Evolutionary conservation across 148 eudicot genomes (phyloP).

Genomic region (Nepenthes mirabilis): DNA sequence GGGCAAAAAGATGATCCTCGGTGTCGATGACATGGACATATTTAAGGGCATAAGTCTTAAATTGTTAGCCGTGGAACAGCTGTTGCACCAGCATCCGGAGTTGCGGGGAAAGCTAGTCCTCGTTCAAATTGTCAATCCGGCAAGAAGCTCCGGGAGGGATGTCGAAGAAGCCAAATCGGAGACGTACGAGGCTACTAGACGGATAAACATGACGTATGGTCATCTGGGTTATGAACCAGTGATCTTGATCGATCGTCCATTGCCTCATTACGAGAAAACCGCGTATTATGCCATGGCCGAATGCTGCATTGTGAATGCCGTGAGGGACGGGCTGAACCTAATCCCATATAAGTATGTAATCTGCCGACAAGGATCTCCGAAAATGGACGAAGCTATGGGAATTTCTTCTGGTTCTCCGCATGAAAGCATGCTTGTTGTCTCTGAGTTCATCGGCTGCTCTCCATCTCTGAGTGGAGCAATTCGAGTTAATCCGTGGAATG

Average conservation of each 20-base stretch:
- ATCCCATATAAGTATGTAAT: constrained; percentile 58
- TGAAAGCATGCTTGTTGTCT: constrained; percentile 53
- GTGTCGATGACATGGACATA: constrained; percentile 80
- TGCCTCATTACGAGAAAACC: constrained; percentile 43
- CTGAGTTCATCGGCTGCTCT: constrained; percentile 71
- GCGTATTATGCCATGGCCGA: constrained; percentile 70
- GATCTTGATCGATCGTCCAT: constrained; percentile 37
- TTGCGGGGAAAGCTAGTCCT: constrained; percentile 36
- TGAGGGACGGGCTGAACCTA: constrained; percentile 69
- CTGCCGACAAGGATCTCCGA: constrained; percentile 52
- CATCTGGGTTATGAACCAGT: constrained; percentile 37
- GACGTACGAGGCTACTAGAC: constrained; percentile 25
- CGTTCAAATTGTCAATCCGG: constrained; percentile 66
- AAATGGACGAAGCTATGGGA: constrained; percentile 39
- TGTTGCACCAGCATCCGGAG: constrained; percentile 20
- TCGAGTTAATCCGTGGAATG: constrained; percentile 66
- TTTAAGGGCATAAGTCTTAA: constrained; percentile 71
- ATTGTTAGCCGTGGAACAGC: constrained; percentile 46
- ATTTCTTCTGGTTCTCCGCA: constrained; percentile 20
- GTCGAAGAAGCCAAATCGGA: constrained; percentile 52
- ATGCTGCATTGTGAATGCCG: constrained; percentile 70
- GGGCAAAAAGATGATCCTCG: constrained; percentile 43
- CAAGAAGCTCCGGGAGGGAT: constrained; percentile 61
- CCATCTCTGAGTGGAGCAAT: constrained; percentile 79
- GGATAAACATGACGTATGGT: constrained; percentile 43